phyloP scores from a whole-genome alignment of 2,329 filamentous ascomycete genomes.

The Aspergillus sp. region DNA sequence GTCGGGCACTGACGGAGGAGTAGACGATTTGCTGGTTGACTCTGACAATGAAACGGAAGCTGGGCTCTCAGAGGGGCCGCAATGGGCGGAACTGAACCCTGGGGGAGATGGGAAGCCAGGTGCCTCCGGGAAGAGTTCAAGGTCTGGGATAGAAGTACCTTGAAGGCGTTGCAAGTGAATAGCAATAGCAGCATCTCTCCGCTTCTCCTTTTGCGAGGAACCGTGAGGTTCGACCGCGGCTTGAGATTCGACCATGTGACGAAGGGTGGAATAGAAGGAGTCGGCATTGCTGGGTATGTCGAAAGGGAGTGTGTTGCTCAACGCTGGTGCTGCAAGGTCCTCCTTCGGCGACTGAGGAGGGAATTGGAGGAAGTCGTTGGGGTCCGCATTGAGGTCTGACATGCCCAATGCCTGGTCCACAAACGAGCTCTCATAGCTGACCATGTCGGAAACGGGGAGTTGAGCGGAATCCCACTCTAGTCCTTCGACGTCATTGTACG shows the following conservation, averaged over 20 bases:
- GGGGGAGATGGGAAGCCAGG: constrained; percentile 31
- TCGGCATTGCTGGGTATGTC: constrained; percentile 12
- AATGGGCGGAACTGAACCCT: constrained; percentile 28
- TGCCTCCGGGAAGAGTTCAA: constrained; percentile 27
- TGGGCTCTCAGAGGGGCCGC: constrained; percentile 20
- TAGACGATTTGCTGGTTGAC: constrained; percentile 8
- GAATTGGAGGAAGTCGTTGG: constrained; percentile 11
- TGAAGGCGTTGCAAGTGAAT: constrained; percentile 39
- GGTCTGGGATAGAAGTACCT: constrained; percentile 26
- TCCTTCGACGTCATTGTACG: constrained; percentile 22
- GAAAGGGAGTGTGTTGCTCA: constrained; percentile 11
- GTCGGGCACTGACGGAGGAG: constrained; percentile 16
- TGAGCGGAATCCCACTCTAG: constrained; percentile 22
- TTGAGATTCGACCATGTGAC: constrained; percentile 35
- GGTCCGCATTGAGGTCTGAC: constrained; percentile 12
- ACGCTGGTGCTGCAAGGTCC: constrained; percentile 1
- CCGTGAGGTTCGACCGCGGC: constrained; percentile 35
- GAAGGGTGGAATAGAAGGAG: constrained; percentile 18
- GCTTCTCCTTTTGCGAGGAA: constrained; percentile 39
- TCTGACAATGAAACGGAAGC: constrained; percentile 17
- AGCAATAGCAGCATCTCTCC: constrained; percentile 40
- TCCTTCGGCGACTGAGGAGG: constrained; percentile 4
- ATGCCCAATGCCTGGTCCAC: constrained; percentile 17
- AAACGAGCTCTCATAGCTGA: constrained; percentile 19
- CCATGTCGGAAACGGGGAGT: constrained; percentile 23